Evolutionary conservation across 2,329 filamentous ascomycete species (phyloP), one percentile per base, ranked within the genome.

Genomic region (Cryphonectria japonica): DNA sequence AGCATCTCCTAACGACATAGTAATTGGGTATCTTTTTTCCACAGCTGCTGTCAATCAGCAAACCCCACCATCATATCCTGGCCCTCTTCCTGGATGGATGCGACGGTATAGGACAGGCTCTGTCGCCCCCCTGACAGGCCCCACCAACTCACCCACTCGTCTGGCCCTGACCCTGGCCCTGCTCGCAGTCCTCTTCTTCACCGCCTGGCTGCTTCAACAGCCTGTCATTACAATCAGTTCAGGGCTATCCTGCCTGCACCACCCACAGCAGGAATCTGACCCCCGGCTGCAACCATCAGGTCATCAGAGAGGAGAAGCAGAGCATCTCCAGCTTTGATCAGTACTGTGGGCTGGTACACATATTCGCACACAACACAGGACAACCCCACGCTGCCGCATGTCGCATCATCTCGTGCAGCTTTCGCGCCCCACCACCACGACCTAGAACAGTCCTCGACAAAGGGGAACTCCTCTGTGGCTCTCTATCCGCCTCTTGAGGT

Each of bases 381-480:
- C 34, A 32, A 32, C 59, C 59, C 59, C 59, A 61, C 59, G 59
- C 37, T 39, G 37, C 59, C 19, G 59, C 22, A 61, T 16, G 34
- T 61, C 59, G 39, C 59, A n/a, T 22, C 59, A 61, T 37, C 59
- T n/a, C 34, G 19, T 61, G 59, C 59, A 61, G 59, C 59, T 37
- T 37, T 61, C 16, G 19, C 59, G 16, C 32, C 59, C 32, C 59
- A 32, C 54, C 59, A 61, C 59, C 32, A 39, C 59, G 59, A 39
- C 59, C 59, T 61, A 39, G 59, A 61, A 61, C 32, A n/a, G 59
- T n/a, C 59, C 59, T 61, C 19, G 59, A 61, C 57, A 59, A 50
- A 50, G 46, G 7, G 46, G 46, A 50, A n/a, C 46, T n/a, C 8
- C 46, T 50, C 46, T 50, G 37, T 39, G 37, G 19, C 7, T 16